Base-by-base conservation (phyloP, 208 protist species). In the Trypanosoma avium region DNA sequence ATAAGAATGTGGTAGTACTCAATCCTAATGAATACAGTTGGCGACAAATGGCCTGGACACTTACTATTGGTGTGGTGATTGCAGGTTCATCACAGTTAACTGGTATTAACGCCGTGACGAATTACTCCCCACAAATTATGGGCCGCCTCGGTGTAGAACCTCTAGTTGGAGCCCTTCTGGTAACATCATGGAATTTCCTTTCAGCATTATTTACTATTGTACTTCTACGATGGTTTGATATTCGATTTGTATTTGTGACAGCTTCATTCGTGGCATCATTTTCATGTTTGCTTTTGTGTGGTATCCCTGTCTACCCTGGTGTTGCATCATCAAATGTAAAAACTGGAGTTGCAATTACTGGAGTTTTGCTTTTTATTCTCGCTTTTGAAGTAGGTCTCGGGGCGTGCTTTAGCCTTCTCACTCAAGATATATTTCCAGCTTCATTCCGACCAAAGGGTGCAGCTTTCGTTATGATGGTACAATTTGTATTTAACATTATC, bases 401-500 rank as follows among this genome's bases (percentile, higher is more conserved):
- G 27, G 73, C 85, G 72, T 92, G 75, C 81, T 93, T 82, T 77
- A 93, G 76, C 74, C 77, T 93, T 40, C 84, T 94, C 40, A 58
- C 85, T 24, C 83, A 93, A 76, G 84, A 93, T 56, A 42, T 96
- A 59, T 94, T 96, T 66, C 90, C 90, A 46, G 61, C 46, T 54
- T 86, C 81, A 22, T 91, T 93, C 78, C 87, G 87, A 45, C 79
- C 87, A 36, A 63, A 62, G 27, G 90, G 87, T 36, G 56, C 82
- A n/a, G 86, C 79, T 17, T 70, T 84, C 61, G 90, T 77, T 10
- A 69, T 84, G 57, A 70, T 88, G 66, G 38, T 71, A 1, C 82
- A 92, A 78, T 95, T 90, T 60, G 70, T 88, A 50, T 93, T 92
- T 69, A 96, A 93, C 78, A 62, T 93, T 46, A 82, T 93, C 73